Percentiles rank a stretch among this genome's conserved stretches.
Evolutionary conservation across 2,329 filamentous ascomycete genomes (phyloP).

Genomic region (Diaporthe ampelina): DNA sequence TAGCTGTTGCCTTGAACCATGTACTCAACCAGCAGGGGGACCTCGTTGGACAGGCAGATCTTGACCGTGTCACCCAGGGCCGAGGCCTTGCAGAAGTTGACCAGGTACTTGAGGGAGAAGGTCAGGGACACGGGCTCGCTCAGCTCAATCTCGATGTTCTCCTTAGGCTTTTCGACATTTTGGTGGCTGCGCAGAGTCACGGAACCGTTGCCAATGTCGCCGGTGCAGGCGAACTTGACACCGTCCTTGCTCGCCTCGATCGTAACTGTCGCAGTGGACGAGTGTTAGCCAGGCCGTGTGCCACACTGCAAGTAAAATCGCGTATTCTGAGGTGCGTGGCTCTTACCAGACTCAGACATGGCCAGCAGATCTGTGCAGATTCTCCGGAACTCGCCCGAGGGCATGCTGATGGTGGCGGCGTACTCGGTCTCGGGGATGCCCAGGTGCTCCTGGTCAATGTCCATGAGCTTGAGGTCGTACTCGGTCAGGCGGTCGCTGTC

Average conservation of each 20-base stretch:
- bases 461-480: constrained; percentile 99
- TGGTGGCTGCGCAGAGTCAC: constrained; percentile 92
- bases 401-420: constrained; percentile 90
- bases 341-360: constrained; percentile 93
- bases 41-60: constrained; percentile 95
- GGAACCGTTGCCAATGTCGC: constrained; percentile 95
- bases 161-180: constrained; percentile 88
- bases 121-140: constrained; percentile 93
- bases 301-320: not conserved
- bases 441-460: constrained; percentile 99
- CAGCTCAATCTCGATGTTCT: constrained; percentile 90
- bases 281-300: constrained; percentile 6
- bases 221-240: constrained; percentile 92
- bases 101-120: constrained; percentile 98
- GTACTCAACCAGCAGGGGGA: constrained; percentile 96
- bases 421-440: constrained; percentile 99
- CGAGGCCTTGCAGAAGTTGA: constrained; percentile 99
- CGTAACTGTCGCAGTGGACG: constrained; percentile 71
- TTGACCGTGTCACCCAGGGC: constrained; percentile 86
- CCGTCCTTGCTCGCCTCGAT: constrained; percentile 98
- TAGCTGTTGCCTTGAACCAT: constrained; percentile 84
- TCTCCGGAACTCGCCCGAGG: constrained; percentile 89
- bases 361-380: constrained; percentile 94
- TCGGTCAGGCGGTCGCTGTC: constrained; percentile 94
- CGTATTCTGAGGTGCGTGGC: not conserved